phyloP scores from a whole-genome alignment of 2,329 filamentous ascomycete species.

The Aspergillus transmontanensis region DNA sequence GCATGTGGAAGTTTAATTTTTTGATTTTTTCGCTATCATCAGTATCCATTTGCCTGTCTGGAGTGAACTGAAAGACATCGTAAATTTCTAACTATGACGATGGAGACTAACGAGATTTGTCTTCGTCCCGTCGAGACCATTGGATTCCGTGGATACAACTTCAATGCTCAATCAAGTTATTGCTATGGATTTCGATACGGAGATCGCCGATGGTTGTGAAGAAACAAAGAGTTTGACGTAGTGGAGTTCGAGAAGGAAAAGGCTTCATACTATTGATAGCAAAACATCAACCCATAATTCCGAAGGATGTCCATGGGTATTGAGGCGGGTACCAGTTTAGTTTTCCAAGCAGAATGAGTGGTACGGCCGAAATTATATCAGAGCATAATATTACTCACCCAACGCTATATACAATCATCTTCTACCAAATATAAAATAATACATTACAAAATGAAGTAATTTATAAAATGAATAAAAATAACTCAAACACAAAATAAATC shows the following conservation, averaged over 20 bases:
- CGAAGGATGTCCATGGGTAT: background rate
- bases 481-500: background rate
- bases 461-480: background rate
- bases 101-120: background rate
- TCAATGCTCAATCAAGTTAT: background rate
- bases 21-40: background rate
- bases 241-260: background rate
- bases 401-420: background rate
- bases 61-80: background rate
- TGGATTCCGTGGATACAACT: background rate
- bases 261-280: background rate
- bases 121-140: background rate
- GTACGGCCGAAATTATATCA: constrained; percentile 2
- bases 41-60: background rate
- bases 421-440: background rate
- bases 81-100: background rate
- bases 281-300: background rate
- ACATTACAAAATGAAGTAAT: no score
- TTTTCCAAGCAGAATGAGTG: background rate
- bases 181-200: background rate
- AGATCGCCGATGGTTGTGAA: constrained; percentile 8
- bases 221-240: constrained; percentile 5
- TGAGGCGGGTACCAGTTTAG: background rate
- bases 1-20: background rate
- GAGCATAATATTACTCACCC: constrained; percentile 3